Base-by-base conservation (phyloP, 805 yeast genomes). In the Metschnikowia continentalis region DNA sequence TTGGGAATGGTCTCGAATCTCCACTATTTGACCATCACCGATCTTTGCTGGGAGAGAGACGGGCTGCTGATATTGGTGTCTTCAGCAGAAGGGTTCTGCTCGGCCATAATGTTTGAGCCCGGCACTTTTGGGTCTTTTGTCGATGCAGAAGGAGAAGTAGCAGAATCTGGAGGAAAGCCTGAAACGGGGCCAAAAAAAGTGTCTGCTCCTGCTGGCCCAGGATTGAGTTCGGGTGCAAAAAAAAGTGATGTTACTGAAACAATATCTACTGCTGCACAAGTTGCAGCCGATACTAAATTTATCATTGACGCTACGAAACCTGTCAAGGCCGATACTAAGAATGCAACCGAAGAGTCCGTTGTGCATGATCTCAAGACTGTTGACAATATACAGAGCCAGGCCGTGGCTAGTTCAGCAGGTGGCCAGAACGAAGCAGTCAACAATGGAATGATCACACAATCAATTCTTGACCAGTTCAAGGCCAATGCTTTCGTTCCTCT, bases 1-100 rank as follows among this genome's bases (percentile, higher is more conserved):
- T 61, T 94, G 20, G 94, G 91, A 5, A 70, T 80, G 13, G 85
- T 86, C 2, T 78, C 88, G 0, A 90, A 90, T 60, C 72, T 94
- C 46, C 99, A 94, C 64, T 91, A 91, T 61, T 84, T 95, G 2
- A 82, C 94, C 1, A 77, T 94, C 33, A 91, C 99, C 0, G 99
- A 94, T 64, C 62, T 92, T 44, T 70, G 85, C 7, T 94, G 99
- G 99, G 78, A 88, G 20, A 67, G 70, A 4, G 90, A 88, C 65
- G 99, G 98, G 0, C 67, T 68, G 14, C 70, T 79, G 13, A 67
- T 94, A 15, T 72, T 92, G 58, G 75, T 88, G 22, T 83, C 96
- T 6, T 88, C 97, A 0, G 87, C 96, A 0, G 99, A 94, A 66
- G 98, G 98, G 17, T 92, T 90, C 65, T 86, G 97, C 56, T 86